Conservation (phyloP, 2,329 filamentous ascomycete genomes). For the Pestalotiopsis sp. region DNA sequence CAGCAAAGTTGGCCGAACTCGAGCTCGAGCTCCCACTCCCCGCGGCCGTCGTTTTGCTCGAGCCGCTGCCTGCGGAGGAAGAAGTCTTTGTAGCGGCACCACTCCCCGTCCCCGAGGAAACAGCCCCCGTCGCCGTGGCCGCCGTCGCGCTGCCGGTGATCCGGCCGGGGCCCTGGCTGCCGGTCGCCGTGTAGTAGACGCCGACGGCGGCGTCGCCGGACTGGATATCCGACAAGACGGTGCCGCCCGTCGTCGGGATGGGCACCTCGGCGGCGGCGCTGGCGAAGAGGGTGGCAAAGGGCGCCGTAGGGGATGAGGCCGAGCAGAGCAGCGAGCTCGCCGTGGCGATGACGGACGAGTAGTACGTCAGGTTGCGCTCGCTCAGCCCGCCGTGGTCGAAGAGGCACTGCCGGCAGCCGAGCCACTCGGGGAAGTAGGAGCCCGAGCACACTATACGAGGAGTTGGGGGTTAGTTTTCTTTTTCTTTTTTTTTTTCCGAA, state of each 20-base stretch:
- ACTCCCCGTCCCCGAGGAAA: slow-evolving; percentile 5
- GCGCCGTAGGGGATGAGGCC: slow-evolving; percentile 36
- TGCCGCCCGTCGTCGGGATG: slow-evolving; percentile 33
- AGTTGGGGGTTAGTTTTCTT: neutral
- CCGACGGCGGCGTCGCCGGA: slow-evolving; percentile 41
- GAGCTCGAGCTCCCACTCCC: slow-evolving; percentile 15
- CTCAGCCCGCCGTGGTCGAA: slow-evolving; percentile 41
- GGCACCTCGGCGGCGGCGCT: slow-evolving; percentile 28
- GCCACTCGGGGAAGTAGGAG: slow-evolving; percentile 45
- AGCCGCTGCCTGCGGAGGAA: neutral
- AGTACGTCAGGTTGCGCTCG: slow-evolving; percentile 36
- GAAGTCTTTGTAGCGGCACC: neutral
- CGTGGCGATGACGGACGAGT: slow-evolving; percentile 34
- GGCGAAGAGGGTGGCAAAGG: slow-evolving; percentile 36
- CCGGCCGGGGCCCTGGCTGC: slow-evolving; percentile 39
- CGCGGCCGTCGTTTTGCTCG: neutral
- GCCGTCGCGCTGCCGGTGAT: slow-evolving; percentile 43
- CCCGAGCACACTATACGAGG: slow-evolving; percentile 35
- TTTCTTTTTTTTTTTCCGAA: too few species aligned
- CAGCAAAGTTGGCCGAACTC: slow-evolving; percentile 24
- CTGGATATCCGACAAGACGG: slow-evolving; percentile 33
- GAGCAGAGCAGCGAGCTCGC: slow-evolving; percentile 40
- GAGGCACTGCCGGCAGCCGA: slow-evolving; percentile 43
- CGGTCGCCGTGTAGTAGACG: slow-evolving; percentile 43
- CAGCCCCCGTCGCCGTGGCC: slow-evolving; percentile 33